These are phyloP conservation scores for Lotmaria passim DNA, from an alignment of 208 protist genomes.

Conservation along the genomic window DNA sequence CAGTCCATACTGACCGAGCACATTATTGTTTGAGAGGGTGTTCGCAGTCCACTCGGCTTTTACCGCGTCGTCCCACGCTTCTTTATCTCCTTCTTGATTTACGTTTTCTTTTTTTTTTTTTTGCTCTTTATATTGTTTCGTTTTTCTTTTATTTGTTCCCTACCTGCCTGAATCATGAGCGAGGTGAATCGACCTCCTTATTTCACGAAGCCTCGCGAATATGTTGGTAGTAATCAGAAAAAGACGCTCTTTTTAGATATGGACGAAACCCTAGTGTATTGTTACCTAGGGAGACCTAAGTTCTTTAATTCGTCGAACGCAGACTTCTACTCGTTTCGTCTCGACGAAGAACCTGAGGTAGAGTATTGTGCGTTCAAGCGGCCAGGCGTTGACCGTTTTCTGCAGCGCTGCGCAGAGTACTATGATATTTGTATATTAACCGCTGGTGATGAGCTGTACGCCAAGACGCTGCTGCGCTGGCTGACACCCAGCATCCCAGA, in stretches of 20 bases:
- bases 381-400: constrained; percentile 53
- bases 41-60: too few relatives aligned
- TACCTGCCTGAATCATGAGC: constrained; percentile 3
- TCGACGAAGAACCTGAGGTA: constrained; percentile 31
- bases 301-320: constrained; percentile 33
- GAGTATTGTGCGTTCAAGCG: constrained; percentile 61
- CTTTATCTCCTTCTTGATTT: background rate
- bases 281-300: constrained; percentile 38
- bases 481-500: constrained; percentile 44
- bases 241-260: constrained; percentile 68
- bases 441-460: constrained; percentile 65
- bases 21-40: background rate
- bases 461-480: constrained; percentile 50
- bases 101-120: background rate
- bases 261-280: constrained; percentile 77
- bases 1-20: background rate
- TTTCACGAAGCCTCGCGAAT: constrained; percentile 39
- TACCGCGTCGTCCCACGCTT: too few relatives aligned
- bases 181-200: constrained; percentile 29
- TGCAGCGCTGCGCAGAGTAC: constrained; percentile 41
- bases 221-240: constrained; percentile 30
- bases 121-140: background rate
- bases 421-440: constrained; percentile 84
- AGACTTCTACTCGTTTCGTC: constrained; percentile 28
- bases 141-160: background rate